These are phyloP conservation scores for Trichosporon asahii DNA, from an alignment of 1,284 basidiomycete genomes.

Conservation along the genomic window DNA sequence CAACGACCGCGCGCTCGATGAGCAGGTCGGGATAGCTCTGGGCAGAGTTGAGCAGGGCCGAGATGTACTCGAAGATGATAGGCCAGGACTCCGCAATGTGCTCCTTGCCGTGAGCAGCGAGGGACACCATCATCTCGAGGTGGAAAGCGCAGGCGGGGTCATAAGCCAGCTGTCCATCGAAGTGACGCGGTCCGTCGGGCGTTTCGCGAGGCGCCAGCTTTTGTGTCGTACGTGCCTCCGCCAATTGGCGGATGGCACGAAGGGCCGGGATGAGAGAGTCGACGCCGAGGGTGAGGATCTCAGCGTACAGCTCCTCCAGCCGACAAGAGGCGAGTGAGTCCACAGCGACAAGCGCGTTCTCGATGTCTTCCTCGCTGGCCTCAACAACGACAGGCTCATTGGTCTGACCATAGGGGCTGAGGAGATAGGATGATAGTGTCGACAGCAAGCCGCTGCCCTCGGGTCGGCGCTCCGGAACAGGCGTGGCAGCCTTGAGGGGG, in stretches of 20 bases:
- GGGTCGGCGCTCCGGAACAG: constrained; percentile 63
- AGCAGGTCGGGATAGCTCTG: constrained; percentile 81
- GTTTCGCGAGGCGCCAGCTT: constrained; percentile 52
- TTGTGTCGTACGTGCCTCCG: constrained; percentile 57
- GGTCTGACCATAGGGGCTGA: constrained; percentile 82
- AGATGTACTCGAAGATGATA: constrained; percentile 85
- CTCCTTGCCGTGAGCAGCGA: constrained; percentile 69
- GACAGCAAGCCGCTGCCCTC: constrained; percentile 92
- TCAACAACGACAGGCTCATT: constrained; percentile 66
- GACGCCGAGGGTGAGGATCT: constrained; percentile 76
- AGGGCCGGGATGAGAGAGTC: constrained; percentile 78
- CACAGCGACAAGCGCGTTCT: constrained; percentile 89
- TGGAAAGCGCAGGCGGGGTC: constrained; percentile 92
- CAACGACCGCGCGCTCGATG: constrained; percentile 94
- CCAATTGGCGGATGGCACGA: constrained; percentile 80
- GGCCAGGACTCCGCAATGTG: constrained; percentile 88
- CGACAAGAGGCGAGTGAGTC: constrained; percentile 94
- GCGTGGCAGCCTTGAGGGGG: constrained; percentile 72
- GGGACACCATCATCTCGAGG: constrained; percentile 87
- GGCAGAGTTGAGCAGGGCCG: constrained; percentile 71
- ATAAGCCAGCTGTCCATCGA: constrained; percentile 66
- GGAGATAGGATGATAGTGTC: constrained; percentile 89
- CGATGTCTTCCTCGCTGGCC: constrained; percentile 81
- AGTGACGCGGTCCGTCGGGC: constrained; percentile 55
- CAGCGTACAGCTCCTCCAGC: constrained; percentile 87